A percentile compares a stretch with the other conserved stretches of the same genome.
Conservation (phyloP, 495 filamentous ascomycete genomes). For the Tuber microsphaerosporum region DNA sequence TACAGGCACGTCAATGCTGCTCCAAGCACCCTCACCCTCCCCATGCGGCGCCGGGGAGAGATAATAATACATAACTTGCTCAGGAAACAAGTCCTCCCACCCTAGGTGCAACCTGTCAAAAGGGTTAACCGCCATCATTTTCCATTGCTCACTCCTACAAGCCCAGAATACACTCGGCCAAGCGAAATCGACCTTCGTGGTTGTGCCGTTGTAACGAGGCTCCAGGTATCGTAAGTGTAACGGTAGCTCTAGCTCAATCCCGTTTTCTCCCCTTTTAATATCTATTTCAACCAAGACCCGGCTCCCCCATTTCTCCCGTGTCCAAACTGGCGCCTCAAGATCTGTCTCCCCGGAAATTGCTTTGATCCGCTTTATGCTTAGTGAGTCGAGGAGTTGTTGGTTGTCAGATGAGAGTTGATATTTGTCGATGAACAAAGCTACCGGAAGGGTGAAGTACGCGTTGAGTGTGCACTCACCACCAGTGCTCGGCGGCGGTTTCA, state of each 20-base stretch:
- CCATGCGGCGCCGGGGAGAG: constrained; percentile 52
- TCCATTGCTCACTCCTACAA: constrained; percentile 63
- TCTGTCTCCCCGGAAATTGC: constrained; percentile 73
- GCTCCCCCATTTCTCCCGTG: constrained; percentile 69
- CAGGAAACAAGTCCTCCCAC: constrained; percentile 77
- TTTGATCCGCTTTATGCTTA: constrained; percentile 63
- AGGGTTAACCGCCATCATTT: constrained; percentile 68
- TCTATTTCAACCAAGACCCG: constrained; percentile 66
- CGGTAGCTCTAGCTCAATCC: constrained; percentile 55
- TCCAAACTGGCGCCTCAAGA: constrained; percentile 87
- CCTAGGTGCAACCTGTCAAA: constrained; percentile 80
- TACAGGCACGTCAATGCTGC: constrained; percentile 57
- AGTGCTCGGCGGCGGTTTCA: constrained; percentile 42
- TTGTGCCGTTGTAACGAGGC: constrained; percentile 47
- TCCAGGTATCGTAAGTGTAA: constrained; percentile 81
- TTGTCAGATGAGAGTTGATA: constrained; percentile 67
- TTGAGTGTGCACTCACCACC: constrained; percentile 58
- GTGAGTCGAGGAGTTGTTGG: constrained; percentile 62
- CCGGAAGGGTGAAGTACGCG: constrained; percentile 81
- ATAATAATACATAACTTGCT: constrained; percentile 79
- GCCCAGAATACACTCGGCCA: constrained; percentile 90
- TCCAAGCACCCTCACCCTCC: constrained; percentile 18
- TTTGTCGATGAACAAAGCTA: constrained; percentile 72
- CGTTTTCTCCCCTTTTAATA: constrained; percentile 13
- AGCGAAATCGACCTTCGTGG: constrained; percentile 53